phyloP scores from a whole-genome alignment of 192 early-diverging fungal genomes.

The Coemansia nantahalensis region DNA sequence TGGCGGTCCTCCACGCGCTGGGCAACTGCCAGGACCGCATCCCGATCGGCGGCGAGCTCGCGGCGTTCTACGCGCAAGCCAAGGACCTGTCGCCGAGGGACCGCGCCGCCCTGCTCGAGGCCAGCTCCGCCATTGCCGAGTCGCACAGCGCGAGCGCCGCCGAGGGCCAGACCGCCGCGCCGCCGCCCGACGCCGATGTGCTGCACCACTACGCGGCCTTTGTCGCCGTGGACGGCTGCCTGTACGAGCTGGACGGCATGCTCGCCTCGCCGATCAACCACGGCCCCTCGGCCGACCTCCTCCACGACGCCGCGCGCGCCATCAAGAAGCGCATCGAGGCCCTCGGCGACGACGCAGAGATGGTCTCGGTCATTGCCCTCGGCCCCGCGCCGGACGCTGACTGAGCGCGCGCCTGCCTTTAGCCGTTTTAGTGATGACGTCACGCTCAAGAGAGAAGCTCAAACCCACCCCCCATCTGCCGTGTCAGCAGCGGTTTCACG shows the following conservation, averaged over 20 bases:
- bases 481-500: too few relatives aligned
- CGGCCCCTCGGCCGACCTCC: slow-evolving; percentile 61
- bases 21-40: slow-evolving; percentile 65
- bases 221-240: slow-evolving; percentile 66
- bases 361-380: slow-evolving; percentile 33
- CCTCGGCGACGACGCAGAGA: slow-evolving; percentile 7
- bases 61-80: slow-evolving; percentile 64
- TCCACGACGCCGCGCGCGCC: slow-evolving; percentile 36
- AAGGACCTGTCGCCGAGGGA: slow-evolving; percentile 64
- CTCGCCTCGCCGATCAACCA: slow-evolving; percentile 82
- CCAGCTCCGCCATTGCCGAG: slow-evolving; percentile 54
- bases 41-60: slow-evolving; percentile 53
- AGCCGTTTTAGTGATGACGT: too few relatives aligned
- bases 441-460: too few relatives aligned
- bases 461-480: not conserved
- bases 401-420: too few relatives aligned
- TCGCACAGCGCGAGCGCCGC: slow-evolving; percentile 57
- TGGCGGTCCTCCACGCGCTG: slow-evolving; percentile 87
- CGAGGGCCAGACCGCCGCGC: slow-evolving; percentile 69
- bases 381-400: slow-evolving; percentile 11
- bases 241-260: slow-evolving; percentile 90
- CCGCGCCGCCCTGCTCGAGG: slow-evolving; percentile 70
- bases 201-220: slow-evolving; percentile 89
- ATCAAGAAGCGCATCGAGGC: slow-evolving; percentile 25
- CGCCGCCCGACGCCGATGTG: slow-evolving; percentile 69